Evolutionary conservation across 1,284 basidiomycete species (phyloP).

Genomic region (Cryptococcus maquisensis): DNA sequence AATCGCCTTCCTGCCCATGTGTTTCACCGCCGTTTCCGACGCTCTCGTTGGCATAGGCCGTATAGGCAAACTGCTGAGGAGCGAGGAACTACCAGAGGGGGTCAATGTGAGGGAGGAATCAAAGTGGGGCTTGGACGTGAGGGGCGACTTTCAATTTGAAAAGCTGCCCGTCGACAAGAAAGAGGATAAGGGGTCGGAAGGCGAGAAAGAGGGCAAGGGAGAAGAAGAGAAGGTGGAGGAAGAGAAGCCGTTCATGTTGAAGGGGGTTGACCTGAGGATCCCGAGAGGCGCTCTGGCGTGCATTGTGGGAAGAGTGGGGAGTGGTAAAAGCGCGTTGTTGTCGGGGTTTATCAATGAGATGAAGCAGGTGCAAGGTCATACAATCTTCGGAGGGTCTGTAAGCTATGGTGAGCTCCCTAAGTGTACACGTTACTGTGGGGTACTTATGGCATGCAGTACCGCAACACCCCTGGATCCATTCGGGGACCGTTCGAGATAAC

Average conservation of each 20-base stretch:
- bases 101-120: conserved; percentile 53
- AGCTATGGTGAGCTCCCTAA: conserved; percentile 55
- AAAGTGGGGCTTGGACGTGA: conserved; percentile 56
- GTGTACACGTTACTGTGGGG: neutral
- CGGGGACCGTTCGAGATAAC: conserved; percentile 59
- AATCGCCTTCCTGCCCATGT: conserved; percentile 42
- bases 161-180: conserved; percentile 39
- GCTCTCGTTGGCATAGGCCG: conserved; percentile 41
- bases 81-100: conserved; percentile 61
- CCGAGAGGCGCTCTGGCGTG: conserved; percentile 30
- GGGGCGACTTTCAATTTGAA: conserved; percentile 70
- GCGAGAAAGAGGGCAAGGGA: neutral
- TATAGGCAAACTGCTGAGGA: conserved; percentile 14
- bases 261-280: conserved; percentile 3
- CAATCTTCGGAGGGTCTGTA: conserved; percentile 60
- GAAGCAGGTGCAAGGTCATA: conserved; percentile 59
- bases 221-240: conserved; percentile 1
- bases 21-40: conserved; percentile 53
- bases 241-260: conserved; percentile 4
- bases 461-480: conserved; percentile 62
- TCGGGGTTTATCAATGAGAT: conserved; percentile 72
- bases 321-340: conserved; percentile 55
- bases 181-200: neutral
- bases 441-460: conserved; percentile 46
- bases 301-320: conserved; percentile 38